Evolutionary conservation across 2,329 filamentous ascomycete genomes (phyloP), one percentile per base, ranked within the genome.

Genomic region (Penicillium capsulatum): DNA sequence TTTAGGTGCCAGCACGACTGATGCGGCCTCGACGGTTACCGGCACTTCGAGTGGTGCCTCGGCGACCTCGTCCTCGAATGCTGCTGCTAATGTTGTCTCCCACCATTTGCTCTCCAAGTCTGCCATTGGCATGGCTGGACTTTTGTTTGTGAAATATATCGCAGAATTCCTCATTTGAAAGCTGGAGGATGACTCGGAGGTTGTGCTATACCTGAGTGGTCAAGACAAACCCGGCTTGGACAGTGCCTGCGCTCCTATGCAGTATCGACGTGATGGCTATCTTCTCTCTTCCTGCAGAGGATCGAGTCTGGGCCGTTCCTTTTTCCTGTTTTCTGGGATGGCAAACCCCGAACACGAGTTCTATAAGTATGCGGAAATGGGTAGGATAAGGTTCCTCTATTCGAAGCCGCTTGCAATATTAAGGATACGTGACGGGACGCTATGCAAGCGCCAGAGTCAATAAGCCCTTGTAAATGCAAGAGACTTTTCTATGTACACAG

Each of bases 401-500:
- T 57, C 45, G 36, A 46, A 55, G 51, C 51, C 58, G 46, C 53
- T 53, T 45, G 46, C 48, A 54, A 50, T 43, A 60, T 63, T 55
- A 61, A 54, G 48, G 48, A 45, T 51, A 52, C 51, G 44, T 50
- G 44, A 54, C 47, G 40, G 53, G 52, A 53, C 50, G 53, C 43
- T 48, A 34, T 39, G 34, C 39, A 48, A 47, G 46, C 44, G 49
- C 48, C 51, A 42, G 48, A 47, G 53, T 47, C 57, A 53, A 52
- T 47, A 47, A 55, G 44, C 47, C 53, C 54, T 55, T 53, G 45
- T 50, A 27, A 51, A 60, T 50, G 53, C 51, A 55, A 51, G 48
- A 58, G 54, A 59, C 58, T 57, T 64, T 58, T 69, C 67, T 69
- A 68, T 68, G 57, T 68, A 69, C 52, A 55, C 55, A 65, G 53